Evolutionary conservation across 169 alveolate species (phyloP), one percentile per base, ranked within the genome.

Genomic region (Sarcocystis neurona): DNA sequence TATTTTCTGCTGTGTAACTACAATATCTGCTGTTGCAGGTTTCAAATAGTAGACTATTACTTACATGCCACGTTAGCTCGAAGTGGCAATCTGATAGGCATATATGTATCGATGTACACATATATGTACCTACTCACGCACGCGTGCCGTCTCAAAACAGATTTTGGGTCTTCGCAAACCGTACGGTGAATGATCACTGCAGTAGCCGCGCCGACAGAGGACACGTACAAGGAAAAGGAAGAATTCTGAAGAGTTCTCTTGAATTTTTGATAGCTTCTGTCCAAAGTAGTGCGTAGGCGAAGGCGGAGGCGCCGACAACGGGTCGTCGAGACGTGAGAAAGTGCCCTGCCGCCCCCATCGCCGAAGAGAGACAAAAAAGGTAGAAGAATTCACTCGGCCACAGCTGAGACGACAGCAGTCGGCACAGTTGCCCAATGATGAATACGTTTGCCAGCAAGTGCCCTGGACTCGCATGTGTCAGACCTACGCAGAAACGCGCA

Each of bases 241-340:
- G 82, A 27, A 72, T 72, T 32, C 82, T n/a, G 56, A 72, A 72
- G 58, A 72, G 15, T 20, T 72, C 82, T 23, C 82, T 15, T 27
- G 82, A 72, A 53, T 72, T n/a, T 12, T 8, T n/a, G 41, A 53
- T 72, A 2, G 82, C 82, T 32, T 72, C 82, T 39, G 56, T 43
- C 82, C 82, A 72, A 3, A 72, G 56, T 3, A 72, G 82, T 10
- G 58, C 53, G 56, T 72, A 72, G 56, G 82, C 82, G 56, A 72
- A 72, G 4, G 82, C 82, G 32, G 82, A 72, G 58, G 82, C 82
- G 58, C 82, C 82, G 41, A 72, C 56, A 12, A 72, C 82, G 2
- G 82, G 82, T 39, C 56, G 47, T 5, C 56, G 1, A 1, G 82
- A 72, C 39, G 46, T 56, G 32, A 72, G 56, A 12, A 72, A 39